phyloP scores from a whole-genome alignment of 192 early-diverging fungal species.

The Phlyctochytrium bullatum region DNA sequence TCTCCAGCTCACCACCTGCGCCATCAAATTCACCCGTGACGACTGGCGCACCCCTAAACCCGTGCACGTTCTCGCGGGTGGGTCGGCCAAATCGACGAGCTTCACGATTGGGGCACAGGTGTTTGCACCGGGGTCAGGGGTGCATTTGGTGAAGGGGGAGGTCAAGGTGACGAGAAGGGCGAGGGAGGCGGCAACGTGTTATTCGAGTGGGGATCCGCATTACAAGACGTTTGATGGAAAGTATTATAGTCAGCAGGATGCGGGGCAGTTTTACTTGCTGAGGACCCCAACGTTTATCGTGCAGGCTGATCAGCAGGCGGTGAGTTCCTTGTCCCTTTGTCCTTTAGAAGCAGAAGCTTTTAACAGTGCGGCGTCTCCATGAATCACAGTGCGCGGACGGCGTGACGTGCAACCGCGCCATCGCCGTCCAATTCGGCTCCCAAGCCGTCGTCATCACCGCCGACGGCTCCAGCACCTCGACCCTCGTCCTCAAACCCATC shows the following conservation, averaged over 20 bases:
- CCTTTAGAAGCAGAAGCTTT: background rate
- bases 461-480: background rate
- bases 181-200: background rate
- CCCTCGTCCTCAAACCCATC: background rate
- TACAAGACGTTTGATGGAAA: background rate
- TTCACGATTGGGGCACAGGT: background rate
- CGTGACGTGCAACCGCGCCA: constrained; percentile 2
- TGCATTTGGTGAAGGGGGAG: background rate
- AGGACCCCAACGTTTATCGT: background rate
- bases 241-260: background rate
- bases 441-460: background rate
- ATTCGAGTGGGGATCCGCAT: background rate
- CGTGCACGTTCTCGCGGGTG: background rate
- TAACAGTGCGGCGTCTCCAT: background rate
- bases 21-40: background rate
- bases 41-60: background rate
- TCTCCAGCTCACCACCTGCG: background rate
- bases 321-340: background rate
- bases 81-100: background rate
- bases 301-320: background rate
- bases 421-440: background rate
- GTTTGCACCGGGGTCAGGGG: background rate
- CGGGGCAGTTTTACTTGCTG: background rate
- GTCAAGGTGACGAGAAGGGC: background rate
- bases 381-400: background rate